Percentiles rank a stretch among this genome's conserved stretches.
phyloP scores from a whole-genome alignment of 2,329 filamentous ascomycete genomes.

The Pestalotiopsis fici region DNA sequence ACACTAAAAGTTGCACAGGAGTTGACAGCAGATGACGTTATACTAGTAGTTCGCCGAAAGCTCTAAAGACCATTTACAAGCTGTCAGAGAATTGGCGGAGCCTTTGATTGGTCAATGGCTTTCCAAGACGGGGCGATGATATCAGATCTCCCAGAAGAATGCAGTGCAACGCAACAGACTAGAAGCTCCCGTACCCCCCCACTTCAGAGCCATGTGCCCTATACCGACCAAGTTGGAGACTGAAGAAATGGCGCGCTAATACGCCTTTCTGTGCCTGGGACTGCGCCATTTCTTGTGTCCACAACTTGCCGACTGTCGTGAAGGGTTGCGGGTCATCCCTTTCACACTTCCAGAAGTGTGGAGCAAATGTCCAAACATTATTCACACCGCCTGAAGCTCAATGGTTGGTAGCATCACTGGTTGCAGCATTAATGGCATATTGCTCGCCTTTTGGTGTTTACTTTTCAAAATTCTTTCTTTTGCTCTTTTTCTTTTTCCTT shows the following conservation, averaged over 20 bases:
- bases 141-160: not conserved
- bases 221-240: too few relatives aligned
- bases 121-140: too few relatives aligned
- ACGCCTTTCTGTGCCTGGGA: too few relatives aligned
- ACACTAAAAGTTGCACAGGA: too few relatives aligned
- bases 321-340: too few relatives aligned
- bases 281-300: too few relatives aligned
- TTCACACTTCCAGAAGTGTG: too few relatives aligned
- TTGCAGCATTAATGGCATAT: not conserved
- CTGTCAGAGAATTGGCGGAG: not conserved
- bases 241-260: too few relatives aligned
- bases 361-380: not conserved
- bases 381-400: not conserved
- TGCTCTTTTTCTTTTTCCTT: not conserved
- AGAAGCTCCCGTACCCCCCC: too few relatives aligned
- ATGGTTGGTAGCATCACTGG: not conserved
- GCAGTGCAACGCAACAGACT: too few relatives aligned
- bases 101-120: constrained; percentile 20
- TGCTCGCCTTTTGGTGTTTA: constrained; percentile 7
- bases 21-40: not conserved
- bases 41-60: not conserved
- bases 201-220: too few relatives aligned
- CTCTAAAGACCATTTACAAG: not conserved
- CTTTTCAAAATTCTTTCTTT: constrained; percentile 8
- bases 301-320: too few relatives aligned